Base-by-base conservation (phyloP, 2,329 filamentous ascomycete genomes). In the Claviceps purpurea region DNA sequence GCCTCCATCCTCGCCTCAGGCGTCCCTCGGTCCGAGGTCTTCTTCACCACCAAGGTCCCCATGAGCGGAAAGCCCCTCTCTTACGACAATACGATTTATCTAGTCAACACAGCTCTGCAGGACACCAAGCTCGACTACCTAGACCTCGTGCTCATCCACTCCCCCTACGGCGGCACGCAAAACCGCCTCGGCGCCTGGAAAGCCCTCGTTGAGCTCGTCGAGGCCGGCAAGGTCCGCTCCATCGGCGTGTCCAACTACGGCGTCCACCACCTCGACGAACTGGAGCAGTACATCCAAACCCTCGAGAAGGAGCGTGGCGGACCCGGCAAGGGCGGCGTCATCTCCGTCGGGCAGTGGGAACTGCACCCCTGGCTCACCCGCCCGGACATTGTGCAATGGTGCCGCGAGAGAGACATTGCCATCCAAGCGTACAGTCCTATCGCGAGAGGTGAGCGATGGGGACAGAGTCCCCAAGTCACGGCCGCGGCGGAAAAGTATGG, bases 261-360 rank as follows among this genome's bases (percentile, higher is more conserved):
- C 48, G 71, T 82, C 14, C 74, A 81, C 55, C 81, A 84, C 58
- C 69, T 84, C 3, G 70, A 79, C 47, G 79, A 84, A 64, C 68
- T 84, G 34, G 75, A 81, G 64, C 62, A 61, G 52, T 74, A 81
- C 64, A 82, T 81, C 53, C 70, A 68, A 50, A 78, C 83, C 64
- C 75, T 83, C 0, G 83, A 86, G 60, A 62, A 64, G 18, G 78
- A 80, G 65, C 75, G 77, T 44, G 75, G 81, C 46, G 80, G 79
- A 1, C 69, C 72, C 53, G 83, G 82, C 10, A 82, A 80, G 58
- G 82, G 79, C 45, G 87, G 87, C 24, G 72, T 87, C 42, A 77
- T 95, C 61, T 85, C 83, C 55, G 85, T 95, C 40, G 89, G 88
- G 42, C 90, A 95, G 68, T 89, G 85, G 68, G 90, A 96, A 69